Conservation (phyloP, 371 early-diverging fungal genomes). For the Mucor sp. region DNA sequence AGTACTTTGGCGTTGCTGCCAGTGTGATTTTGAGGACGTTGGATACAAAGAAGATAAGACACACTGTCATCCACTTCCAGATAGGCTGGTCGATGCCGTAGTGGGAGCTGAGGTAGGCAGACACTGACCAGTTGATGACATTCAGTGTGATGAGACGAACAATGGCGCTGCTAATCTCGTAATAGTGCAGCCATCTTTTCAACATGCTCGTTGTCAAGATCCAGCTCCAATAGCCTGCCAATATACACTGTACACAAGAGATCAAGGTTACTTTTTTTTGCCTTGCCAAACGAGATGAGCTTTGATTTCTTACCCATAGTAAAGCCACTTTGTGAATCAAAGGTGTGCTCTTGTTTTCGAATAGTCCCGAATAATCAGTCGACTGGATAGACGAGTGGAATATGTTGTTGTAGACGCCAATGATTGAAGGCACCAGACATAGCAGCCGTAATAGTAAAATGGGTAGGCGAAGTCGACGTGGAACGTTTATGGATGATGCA, state of each 20-base stretch:
- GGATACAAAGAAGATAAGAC: constrained; percentile 45
- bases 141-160: constrained; percentile 63
- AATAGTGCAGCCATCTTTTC: constrained; percentile 62
- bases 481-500: constrained; percentile 45
- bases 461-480: constrained; percentile 42
- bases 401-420: constrained; percentile 50
- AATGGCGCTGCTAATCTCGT: constrained; percentile 60
- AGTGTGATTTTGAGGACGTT: constrained; percentile 40
- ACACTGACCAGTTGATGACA: constrained; percentile 62
- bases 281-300: background rate
- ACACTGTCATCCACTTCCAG: constrained; percentile 66
- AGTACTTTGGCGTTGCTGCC: constrained; percentile 32
- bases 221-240: constrained; percentile 65
- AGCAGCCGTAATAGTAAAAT: constrained; percentile 40
- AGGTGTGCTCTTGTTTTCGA: constrained; percentile 58
- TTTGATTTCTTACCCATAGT: constrained; percentile 54
- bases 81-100: constrained; percentile 63
- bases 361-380: constrained; percentile 46
- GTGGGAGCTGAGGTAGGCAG: constrained; percentile 52
- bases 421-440: constrained; percentile 52
- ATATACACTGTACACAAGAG: constrained; percentile 41
- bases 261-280: background rate
- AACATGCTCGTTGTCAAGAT: constrained; percentile 62
- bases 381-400: constrained; percentile 39
- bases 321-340: constrained; percentile 58